phyloP scores from a whole-genome alignment of 768 basidiomycete genomes.

The Favolaschia claudopus region DNA sequence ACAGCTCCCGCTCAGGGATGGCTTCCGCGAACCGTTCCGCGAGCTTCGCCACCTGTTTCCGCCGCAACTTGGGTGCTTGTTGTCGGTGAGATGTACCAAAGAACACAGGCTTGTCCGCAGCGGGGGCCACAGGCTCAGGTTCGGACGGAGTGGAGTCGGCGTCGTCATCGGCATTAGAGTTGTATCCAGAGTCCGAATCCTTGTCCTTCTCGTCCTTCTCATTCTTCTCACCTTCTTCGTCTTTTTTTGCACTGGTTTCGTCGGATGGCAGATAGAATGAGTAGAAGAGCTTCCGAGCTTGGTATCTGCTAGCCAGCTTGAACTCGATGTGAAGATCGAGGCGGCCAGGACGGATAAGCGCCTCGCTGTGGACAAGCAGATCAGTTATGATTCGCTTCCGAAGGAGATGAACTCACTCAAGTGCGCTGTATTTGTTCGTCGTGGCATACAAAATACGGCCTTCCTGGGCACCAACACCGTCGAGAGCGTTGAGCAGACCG shows the following conservation, averaged over 20 bases:
- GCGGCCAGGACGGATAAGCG: slow-evolving; percentile 78
- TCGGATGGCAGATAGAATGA: slow-evolving; percentile 67
- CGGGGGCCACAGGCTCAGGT: slow-evolving; percentile 3
- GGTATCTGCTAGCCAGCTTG: slow-evolving; percentile 73
- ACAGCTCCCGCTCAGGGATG: slow-evolving; percentile 57
- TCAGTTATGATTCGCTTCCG: too few species aligned
- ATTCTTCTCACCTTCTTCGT: slow-evolving; percentile 30
- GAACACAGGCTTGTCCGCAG: slow-evolving; percentile 18
- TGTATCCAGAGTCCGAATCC: slow-evolving; percentile 32
- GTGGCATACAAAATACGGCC: slow-evolving; percentile 85
- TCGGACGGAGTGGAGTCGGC: slow-evolving; percentile 29
- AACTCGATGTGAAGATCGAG: slow-evolving; percentile 86
- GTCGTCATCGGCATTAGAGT: slow-evolving; percentile 32
- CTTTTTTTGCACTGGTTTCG: slow-evolving; percentile 33
- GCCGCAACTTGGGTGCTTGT: slow-evolving; percentile 51
- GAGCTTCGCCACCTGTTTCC: slow-evolving; percentile 48
- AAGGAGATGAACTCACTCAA: too few species aligned
- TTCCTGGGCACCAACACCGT: slow-evolving; percentile 81
- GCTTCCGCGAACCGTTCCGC: slow-evolving; percentile 62
- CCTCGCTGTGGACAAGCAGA: too few species aligned
- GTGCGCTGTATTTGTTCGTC: slow-evolving; percentile 73
- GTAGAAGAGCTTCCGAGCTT: slow-evolving; percentile 69
- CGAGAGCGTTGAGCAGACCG: slow-evolving; percentile 80
- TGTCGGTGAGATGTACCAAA: slow-evolving; percentile 40
- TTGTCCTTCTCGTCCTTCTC: slow-evolving; percentile 18